These are phyloP conservation scores for Lepraria neglecta DNA, from an alignment of 495 filamentous ascomycete genomes.

Conservation along the genomic window DNA sequence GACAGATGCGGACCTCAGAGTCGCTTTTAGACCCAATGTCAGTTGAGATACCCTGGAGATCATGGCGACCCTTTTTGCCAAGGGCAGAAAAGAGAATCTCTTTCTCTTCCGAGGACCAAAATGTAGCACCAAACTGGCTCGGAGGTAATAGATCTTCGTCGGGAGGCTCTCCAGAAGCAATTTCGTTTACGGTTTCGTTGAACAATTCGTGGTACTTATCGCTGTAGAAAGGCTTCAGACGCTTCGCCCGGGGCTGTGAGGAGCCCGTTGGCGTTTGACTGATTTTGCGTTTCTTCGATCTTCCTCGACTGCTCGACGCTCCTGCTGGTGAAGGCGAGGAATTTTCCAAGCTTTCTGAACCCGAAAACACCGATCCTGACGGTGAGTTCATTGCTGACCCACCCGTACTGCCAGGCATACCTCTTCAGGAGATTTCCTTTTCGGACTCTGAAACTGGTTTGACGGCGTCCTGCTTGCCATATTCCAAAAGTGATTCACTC, in stretches of 20 bases:
- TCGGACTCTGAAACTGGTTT: conserved; percentile 2
- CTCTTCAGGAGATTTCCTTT: neutral
- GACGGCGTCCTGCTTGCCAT: conserved; percentile 3
- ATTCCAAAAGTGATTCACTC: neutral
- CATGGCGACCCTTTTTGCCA: conserved; percentile 53
- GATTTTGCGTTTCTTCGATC: conserved; percentile 27
- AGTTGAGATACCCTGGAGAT: conserved; percentile 53
- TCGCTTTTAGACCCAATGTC: conserved; percentile 65
- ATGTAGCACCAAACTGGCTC: conserved; percentile 59
- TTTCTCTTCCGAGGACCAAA: conserved; percentile 69
- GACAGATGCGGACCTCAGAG: conserved; percentile 64
- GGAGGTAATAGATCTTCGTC: conserved; percentile 22
- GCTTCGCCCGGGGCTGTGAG: conserved; percentile 28
- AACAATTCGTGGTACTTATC: conserved; percentile 53
- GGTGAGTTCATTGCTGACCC: neutral
- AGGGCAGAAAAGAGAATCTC: conserved; percentile 58
- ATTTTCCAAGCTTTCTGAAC: conserved; percentile 4
- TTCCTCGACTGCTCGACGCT: conserved; percentile 9
- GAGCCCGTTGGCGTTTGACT: conserved; percentile 21
- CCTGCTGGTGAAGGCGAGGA: conserved; percentile 7
- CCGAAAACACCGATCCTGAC: neutral
- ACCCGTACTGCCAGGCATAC: neutral
- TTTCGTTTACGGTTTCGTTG: conserved; percentile 47
- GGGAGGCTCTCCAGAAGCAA: conserved; percentile 21
- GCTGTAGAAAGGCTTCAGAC: conserved; percentile 38